These are phyloP conservation scores for Fusarium napiforme DNA, from an alignment of 2,329 filamentous ascomycete species.

Conservation along the genomic window DNA sequence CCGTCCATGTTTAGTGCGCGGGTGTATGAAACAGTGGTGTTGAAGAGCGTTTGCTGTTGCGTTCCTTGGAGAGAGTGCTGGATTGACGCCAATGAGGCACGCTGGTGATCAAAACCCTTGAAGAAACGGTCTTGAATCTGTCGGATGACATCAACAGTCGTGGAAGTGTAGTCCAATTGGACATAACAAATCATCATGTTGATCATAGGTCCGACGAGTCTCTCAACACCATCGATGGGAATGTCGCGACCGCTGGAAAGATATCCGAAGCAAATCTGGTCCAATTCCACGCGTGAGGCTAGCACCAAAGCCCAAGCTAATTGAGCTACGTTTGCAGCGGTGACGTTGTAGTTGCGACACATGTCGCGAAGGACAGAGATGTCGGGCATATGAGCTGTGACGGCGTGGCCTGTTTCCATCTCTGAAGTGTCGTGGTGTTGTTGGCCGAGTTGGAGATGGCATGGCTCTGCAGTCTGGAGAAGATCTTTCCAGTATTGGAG, in stretches of 20 bases:
- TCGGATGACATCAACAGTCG: background rate
- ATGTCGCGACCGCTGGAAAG: background rate
- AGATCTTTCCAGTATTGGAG: background rate
- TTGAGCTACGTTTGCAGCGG: background rate
- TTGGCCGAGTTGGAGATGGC: background rate
- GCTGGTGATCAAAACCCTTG: background rate
- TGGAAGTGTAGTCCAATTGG: background rate
- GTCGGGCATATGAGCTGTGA: background rate
- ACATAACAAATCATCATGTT: background rate
- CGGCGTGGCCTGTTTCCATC: background rate
- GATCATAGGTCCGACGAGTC: background rate
- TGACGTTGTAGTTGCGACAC: background rate
- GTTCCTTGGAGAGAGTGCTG: background rate
- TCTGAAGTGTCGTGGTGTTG: fast-evolving
- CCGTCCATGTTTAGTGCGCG: background rate
- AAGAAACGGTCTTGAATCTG: background rate
- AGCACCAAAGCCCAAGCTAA: background rate
- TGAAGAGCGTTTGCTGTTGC: background rate
- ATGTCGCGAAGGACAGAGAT: background rate
- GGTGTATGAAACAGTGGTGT: background rate
- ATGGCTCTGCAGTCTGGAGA: background rate
- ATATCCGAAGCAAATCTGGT: background rate
- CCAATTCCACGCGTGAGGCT: background rate
- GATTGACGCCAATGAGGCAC: fast-evolving
- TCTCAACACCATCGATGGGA: background rate